Evolutionary conservation across 352 stramenopile genomes (phyloP).

Genomic region (Phytophthora pinifolia): DNA sequence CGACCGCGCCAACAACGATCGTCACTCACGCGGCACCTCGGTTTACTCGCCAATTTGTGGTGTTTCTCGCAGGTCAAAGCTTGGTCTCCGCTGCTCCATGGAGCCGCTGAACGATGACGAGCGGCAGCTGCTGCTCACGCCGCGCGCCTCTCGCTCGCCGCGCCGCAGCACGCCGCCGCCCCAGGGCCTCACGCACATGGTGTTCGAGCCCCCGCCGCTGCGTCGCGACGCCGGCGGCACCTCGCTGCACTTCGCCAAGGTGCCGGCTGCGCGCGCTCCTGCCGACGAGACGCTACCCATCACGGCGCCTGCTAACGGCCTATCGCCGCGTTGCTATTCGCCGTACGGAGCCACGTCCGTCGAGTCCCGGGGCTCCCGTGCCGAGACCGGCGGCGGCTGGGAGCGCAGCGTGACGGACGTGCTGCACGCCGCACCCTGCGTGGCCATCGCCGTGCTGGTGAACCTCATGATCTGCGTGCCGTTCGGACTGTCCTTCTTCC

Average conservation of each 20-base stretch:
- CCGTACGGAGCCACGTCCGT: slow-evolving; percentile 21
- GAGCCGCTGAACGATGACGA: slow-evolving; percentile 29
- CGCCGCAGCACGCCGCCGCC: slow-evolving; percentile 8
- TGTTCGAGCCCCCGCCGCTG: slow-evolving; percentile 71
- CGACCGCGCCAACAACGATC: background rate
- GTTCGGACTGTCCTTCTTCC: slow-evolving; percentile 86
- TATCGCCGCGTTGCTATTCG: slow-evolving; percentile 24
- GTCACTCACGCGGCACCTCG: too few species aligned
- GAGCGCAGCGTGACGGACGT: slow-evolving; percentile 28
- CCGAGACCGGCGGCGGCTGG: slow-evolving; percentile 23
- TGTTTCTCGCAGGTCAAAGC: background rate
- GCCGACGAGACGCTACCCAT: slow-evolving; percentile 25
- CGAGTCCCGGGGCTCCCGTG: slow-evolving; percentile 24
- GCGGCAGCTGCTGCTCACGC: slow-evolving; percentile 20
- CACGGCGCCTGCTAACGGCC: slow-evolving; percentile 14
- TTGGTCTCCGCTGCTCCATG: slow-evolving; percentile 11
- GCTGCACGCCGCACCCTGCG: slow-evolving; percentile 45
- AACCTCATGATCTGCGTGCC: slow-evolving; percentile 90
- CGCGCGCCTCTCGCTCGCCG: slow-evolving; percentile 11
- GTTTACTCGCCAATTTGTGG: slow-evolving; percentile 17
- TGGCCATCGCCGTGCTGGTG: slow-evolving; percentile 73
- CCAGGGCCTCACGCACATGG: slow-evolving; percentile 32
- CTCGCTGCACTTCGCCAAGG: slow-evolving; percentile 49
- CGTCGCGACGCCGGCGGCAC: slow-evolving; percentile 53
- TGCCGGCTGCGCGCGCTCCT: slow-evolving; percentile 7